Evolutionary conservation across 2,329 filamentous ascomycete species (phyloP).

Genomic region (Botrytis hyacinthi): DNA sequence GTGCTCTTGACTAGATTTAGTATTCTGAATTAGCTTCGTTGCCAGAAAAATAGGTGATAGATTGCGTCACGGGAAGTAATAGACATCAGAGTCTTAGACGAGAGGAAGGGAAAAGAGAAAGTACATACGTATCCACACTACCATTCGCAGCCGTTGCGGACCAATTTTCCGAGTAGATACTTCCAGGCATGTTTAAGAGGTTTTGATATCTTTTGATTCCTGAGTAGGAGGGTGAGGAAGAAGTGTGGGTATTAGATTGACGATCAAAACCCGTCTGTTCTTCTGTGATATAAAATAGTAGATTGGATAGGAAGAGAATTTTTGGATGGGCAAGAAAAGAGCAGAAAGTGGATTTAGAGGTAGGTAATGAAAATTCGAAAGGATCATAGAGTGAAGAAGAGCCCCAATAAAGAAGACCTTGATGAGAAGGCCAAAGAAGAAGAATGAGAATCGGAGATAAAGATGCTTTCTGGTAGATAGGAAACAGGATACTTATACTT

Average conservation of each 20-base stretch:
- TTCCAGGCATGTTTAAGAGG: not conserved
- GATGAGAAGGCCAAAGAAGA: not conserved
- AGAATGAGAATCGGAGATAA: not conserved
- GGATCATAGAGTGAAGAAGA: not conserved
- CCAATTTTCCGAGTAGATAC: not conserved
- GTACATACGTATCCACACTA: not conserved
- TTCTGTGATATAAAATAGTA: not conserved
- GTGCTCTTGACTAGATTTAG: not conserved
- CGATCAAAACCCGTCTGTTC: not conserved
- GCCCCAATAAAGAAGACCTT: not conserved
- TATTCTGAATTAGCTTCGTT: fast-evolving
- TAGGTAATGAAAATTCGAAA: not conserved
- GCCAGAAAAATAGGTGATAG: fast-evolving
- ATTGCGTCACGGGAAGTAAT: not conserved
- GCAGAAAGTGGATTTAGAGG: not conserved
- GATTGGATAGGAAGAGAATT: not conserved
- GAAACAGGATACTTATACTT: not conserved
- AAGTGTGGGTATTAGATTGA: fast-evolving
- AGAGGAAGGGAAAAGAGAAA: not conserved
- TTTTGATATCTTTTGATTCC: not conserved
- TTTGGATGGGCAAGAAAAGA: not conserved
- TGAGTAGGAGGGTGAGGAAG: not conserved
- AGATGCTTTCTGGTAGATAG: not conserved
- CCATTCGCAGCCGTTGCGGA: not conserved
- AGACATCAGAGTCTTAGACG: not conserved